Percentiles rank a stretch among this genome's conserved stretches.
phyloP scores from a whole-genome alignment of 2,329 filamentous ascomycete species.

The Whalleya microplaca region DNA sequence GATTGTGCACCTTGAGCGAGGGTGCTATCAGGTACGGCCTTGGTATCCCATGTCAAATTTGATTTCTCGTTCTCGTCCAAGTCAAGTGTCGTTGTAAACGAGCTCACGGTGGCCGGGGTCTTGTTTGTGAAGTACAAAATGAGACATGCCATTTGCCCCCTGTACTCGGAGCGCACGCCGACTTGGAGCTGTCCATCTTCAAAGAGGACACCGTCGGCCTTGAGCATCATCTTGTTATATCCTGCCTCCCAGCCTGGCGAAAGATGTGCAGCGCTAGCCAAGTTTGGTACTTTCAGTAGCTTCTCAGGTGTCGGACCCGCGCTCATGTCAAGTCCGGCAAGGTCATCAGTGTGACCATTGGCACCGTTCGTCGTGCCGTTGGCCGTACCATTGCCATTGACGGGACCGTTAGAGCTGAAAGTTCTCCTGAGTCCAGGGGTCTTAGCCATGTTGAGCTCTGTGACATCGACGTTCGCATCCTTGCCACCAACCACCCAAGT shows the following conservation, averaged over 20 bases:
- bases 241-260: conserved; percentile 94
- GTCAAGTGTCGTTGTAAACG: conserved; percentile 93
- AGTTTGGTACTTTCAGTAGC: conserved; percentile 71
- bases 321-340: conserved; percentile 82
- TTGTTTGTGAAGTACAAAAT: conserved; percentile 98
- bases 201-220: conserved; percentile 85
- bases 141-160: conserved; percentile 91
- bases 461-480: conserved; percentile 82
- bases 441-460: conserved; percentile 80
- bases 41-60: conserved; percentile 81
- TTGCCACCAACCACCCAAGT: conserved; percentile 99
- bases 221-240: conserved; percentile 80
- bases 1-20: conserved; percentile 77
- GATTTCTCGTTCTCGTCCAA: conserved; percentile 69
- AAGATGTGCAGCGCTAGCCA: conserved; percentile 89
- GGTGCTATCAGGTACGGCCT: conserved; percentile 82
- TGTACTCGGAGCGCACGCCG: conserved; percentile 90
- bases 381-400: conserved; percentile 51
- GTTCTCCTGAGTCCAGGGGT: conserved; percentile 82
- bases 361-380: conserved; percentile 51
- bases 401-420: conserved; percentile 66
- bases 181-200: conserved; percentile 95
- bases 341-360: conserved; percentile 62
- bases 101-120: conserved; percentile 79
- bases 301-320: conserved; percentile 61